Evolutionary conservation across 495 filamentous ascomycete genomes (phyloP), one percentile per base, ranked within the genome.

Genomic region (Hyaloscypha hepaticicola): DNA sequence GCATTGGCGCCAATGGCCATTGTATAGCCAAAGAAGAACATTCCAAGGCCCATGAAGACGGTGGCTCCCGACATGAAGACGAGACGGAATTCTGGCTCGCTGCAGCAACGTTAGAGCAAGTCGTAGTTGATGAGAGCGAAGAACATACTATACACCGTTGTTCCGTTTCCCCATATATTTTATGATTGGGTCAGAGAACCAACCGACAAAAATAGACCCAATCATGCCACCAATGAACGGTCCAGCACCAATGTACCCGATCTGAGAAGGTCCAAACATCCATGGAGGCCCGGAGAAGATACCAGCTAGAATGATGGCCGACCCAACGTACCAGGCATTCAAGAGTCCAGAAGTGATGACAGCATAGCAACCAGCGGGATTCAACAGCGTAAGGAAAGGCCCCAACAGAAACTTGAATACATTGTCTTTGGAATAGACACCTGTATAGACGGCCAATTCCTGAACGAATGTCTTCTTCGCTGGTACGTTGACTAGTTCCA

Each of bases 391-490:
- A 8, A 57, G 2, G 55, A 57, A 57, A 21, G 55, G 55, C n/a
- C 55, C 55, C 55, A 57, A 21, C 6, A 57, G 11, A 24, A 31
- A 57, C 19, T 57, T 57, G 26, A 57, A 57, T 6, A 57, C 33
- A n/a, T 26, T 53, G 25, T 53, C 50, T 21, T 57, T 34, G 34
- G 34, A 48, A 25, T 59, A 59, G 21, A 73, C 69, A 16, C 76
- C 78, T 55, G 75, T 73, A 66, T 65, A 78, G 11, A 78, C 56
- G 31, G 59, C 70, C 29, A 78, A 70, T 21, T 75, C 70, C 16
- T 77, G 74, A 61, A 74, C 66, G 48, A 71, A 78, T 3, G 70
- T 76, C 55, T 77, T 72, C 68, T 72, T 75, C 5, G 50, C 6
- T 9, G 50, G 50, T 24, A 53, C 19, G 7, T 53, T 24, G 9